Evolutionary conservation across 2,329 filamentous ascomycete genomes (phyloP).

Genomic region (Phaeophleospora eucalypticola): DNA sequence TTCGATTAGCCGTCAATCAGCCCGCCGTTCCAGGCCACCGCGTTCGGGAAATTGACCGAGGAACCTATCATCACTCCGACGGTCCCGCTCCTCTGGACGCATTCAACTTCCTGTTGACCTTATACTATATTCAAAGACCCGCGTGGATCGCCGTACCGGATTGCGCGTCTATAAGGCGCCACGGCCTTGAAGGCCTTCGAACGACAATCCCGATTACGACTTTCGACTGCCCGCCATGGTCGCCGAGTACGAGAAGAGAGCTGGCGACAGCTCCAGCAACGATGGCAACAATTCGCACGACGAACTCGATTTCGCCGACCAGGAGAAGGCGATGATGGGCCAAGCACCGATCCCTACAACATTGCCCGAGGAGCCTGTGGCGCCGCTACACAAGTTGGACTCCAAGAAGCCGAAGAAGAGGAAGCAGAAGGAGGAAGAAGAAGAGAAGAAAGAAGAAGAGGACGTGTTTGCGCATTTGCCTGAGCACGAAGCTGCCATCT

Average conservation of each 20-base stretch:
- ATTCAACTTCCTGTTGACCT: background rate
- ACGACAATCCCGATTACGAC: background rate
- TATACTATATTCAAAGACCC: background rate
- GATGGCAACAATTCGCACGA: slow-evolving; percentile 16
- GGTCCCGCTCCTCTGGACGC: background rate
- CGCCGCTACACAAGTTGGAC: slow-evolving; percentile 26
- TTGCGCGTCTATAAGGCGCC: background rate
- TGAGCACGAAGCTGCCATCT: slow-evolving; percentile 34
- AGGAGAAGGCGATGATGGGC: slow-evolving; percentile 29
- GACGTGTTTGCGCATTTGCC: slow-evolving; percentile 37
- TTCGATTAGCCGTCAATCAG: too few species aligned
- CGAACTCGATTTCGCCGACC: slow-evolving; percentile 24
- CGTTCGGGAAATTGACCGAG: too few species aligned
- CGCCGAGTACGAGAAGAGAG: slow-evolving; percentile 6
- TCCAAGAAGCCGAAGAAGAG: slow-evolving; percentile 11
- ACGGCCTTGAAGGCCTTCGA: background rate
- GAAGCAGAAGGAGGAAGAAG: slow-evolving; percentile 4
- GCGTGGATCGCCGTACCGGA: background rate
- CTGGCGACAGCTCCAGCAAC: slow-evolving; percentile 17
- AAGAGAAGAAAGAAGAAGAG: slow-evolving; percentile 22
- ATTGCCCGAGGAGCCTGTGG: slow-evolving; percentile 24
- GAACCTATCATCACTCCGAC: too few species aligned
- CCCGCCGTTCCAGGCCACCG: too few species aligned
- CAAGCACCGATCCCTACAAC: slow-evolving; percentile 29
- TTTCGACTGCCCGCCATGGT: slow-evolving; percentile 3